These are phyloP conservation scores for Babesia ovata DNA, from an alignment of 169 alveolate species.

Conservation along the genomic window DNA sequence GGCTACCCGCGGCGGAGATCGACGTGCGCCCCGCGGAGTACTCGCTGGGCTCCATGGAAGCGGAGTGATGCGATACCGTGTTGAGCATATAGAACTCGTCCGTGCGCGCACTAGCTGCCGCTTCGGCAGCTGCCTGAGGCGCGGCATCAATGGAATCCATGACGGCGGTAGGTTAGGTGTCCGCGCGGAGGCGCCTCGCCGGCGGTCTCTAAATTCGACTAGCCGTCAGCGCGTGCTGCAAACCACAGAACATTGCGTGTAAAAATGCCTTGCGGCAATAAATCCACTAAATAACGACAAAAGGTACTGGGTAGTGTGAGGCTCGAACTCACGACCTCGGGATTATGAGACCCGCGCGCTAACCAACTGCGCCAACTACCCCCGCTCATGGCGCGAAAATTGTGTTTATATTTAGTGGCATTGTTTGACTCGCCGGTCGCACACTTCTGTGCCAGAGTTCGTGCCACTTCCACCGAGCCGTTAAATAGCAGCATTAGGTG, in stretches of 20 bases:
- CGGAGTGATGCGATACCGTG: not conserved
- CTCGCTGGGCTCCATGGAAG: not conserved
- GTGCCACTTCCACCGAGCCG: too few species aligned
- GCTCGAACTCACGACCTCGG: constrained; percentile 93
- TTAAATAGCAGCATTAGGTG: too few species aligned
- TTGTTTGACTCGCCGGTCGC: too few species aligned
- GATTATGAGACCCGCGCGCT: constrained; percentile 93
- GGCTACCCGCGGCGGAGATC: not conserved
- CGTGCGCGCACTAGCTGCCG: not conserved
- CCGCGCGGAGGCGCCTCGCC: not conserved
- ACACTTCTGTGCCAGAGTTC: too few species aligned
- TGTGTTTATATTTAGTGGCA: not conserved
- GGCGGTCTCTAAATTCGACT: too few species aligned
- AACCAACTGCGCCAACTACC: constrained; percentile 91
- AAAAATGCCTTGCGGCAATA: not conserved
- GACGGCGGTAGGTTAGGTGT: not conserved
- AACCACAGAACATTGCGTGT: not conserved
- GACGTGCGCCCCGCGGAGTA: not conserved
- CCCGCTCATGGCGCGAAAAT: constrained; percentile 21
- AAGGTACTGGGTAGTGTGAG: constrained; percentile 83
- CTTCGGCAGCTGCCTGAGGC: not conserved
- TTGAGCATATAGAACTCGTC: not conserved
- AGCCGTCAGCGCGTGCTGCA: not conserved
- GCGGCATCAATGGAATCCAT: constrained; percentile 2
- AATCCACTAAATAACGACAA: not conserved